phyloP scores from a whole-genome alignment of 1,139 yeast genomes.

The Yamadazyma membranifaciens region DNA sequence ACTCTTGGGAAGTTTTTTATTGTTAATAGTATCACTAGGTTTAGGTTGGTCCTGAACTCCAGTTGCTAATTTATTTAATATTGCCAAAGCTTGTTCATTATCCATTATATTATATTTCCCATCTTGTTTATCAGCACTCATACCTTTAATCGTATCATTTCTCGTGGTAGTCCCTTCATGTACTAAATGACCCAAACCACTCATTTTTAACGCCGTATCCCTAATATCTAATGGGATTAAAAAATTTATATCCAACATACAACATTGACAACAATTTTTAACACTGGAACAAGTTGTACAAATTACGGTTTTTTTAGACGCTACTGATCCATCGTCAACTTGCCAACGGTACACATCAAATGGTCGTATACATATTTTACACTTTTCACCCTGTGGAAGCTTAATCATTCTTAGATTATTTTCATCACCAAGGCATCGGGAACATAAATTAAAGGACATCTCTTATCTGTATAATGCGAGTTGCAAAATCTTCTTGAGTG shows the following conservation, averaged over 20 bases:
- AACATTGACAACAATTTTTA: conserved; percentile 82
- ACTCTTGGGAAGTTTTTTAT: conserved; percentile 9
- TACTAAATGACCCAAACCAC: conserved; percentile 46
- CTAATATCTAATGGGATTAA: conserved; percentile 76
- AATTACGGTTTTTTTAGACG: conserved; percentile 53
- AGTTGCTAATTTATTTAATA: conserved; percentile 11
- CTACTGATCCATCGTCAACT: conserved; percentile 29
- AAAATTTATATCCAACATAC: conserved; percentile 78
- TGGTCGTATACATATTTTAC: conserved; percentile 79
- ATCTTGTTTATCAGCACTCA: conserved; percentile 38
- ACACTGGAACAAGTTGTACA: conserved; percentile 79
- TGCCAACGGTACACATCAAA: conserved; percentile 81
- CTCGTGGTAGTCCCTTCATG: conserved; percentile 10
- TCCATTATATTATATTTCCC: conserved; percentile 38
- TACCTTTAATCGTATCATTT: conserved; percentile 43
- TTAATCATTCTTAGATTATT: conserved; percentile 68
- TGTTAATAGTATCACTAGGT: background rate
- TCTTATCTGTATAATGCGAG: background rate
- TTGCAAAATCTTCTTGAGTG: background rate
- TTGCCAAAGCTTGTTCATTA: conserved; percentile 12
- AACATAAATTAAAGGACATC: conserved; percentile 64
- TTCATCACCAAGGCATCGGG: conserved; percentile 65
- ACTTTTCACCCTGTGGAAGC: conserved; percentile 72
- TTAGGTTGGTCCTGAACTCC: conserved; percentile 4
- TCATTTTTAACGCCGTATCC: conserved; percentile 78